phyloP scores from a whole-genome alignment of 2,329 filamentous ascomycete genomes.

The Aspergillus brunneoviolaceus region DNA sequence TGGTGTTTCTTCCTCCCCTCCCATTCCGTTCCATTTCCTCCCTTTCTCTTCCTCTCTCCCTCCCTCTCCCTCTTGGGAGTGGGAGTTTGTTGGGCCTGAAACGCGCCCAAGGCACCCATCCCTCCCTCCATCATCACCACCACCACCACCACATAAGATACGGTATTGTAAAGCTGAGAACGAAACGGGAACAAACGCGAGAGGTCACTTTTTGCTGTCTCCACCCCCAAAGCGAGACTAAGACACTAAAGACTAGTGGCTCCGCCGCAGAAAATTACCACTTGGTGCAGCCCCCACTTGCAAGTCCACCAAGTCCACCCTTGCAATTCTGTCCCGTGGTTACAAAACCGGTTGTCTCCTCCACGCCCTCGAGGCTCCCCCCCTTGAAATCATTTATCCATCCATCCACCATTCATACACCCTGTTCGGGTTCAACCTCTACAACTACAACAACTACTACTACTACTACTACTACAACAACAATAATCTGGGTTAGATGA shows the following conservation, averaged over 20 bases:
- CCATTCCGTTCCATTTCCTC: neutral
- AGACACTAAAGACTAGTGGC: neutral
- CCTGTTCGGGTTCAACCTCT: conserved; percentile 3
- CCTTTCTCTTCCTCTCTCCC: neutral
- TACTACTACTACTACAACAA: neutral
- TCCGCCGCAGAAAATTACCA: conserved; percentile 2
- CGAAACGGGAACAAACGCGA: neutral
- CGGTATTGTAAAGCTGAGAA: neutral
- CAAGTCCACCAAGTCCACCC: neutral
- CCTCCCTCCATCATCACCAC: neutral
- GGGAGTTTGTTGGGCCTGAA: neutral
- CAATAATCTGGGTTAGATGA: neutral
- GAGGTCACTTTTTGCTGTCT: neutral
- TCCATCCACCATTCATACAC: neutral
- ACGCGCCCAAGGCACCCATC: conserved; percentile 1
- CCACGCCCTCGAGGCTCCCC: neutral
- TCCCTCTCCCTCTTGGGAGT: neutral
- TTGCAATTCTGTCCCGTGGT: neutral
- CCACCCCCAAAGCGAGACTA: neutral
- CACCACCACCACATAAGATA: neutral
- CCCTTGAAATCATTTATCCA: neutral
- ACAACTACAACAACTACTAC: neutral
- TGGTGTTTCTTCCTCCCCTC: too few species aligned
- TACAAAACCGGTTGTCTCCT: conserved; percentile 14
- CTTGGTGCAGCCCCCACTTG: neutral